Evolutionary conservation across 192 early-diverging fungal species (phyloP).

Genomic region (Backusella macrospora): DNA sequence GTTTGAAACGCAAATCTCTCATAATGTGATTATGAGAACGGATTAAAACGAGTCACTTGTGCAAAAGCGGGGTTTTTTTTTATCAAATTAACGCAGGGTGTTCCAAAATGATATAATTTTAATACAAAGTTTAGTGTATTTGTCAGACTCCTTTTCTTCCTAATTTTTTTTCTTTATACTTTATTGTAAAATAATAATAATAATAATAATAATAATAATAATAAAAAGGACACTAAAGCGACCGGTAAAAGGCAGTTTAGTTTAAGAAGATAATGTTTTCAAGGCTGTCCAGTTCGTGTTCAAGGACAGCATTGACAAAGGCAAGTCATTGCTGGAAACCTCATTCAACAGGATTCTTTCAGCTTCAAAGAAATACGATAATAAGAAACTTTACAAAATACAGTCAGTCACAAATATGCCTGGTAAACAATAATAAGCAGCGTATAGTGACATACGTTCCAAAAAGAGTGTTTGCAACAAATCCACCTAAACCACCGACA

Average conservation of each 20-base stretch:
- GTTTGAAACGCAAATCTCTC: neutral
- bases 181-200: no score
- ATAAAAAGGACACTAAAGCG: neutral
- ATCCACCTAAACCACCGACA: neutral
- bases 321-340: conserved; percentile 8
- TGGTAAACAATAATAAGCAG: neutral
- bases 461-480: conserved; percentile 6
- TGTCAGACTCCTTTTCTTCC: neutral
- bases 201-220: no score
- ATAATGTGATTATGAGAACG: neutral
- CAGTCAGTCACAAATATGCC: neutral
- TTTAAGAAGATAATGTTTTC: conserved; percentile 1
- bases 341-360: conserved; percentile 12
- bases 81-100: neutral
- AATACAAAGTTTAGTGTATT: conserved; percentile 1
- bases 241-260: neutral
- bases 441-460: neutral
- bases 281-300: conserved; percentile 4
- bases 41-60: neutral
- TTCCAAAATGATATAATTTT: conserved; percentile 12
- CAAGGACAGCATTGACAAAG: conserved; percentile 3
- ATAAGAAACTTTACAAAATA: neutral
- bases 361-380: neutral
- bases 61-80: neutral
- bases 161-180: neutral